Evolutionary conservation across 2,329 filamentous ascomycete species (phyloP).

Genomic region (Colletotrichum scovillei): DNA sequence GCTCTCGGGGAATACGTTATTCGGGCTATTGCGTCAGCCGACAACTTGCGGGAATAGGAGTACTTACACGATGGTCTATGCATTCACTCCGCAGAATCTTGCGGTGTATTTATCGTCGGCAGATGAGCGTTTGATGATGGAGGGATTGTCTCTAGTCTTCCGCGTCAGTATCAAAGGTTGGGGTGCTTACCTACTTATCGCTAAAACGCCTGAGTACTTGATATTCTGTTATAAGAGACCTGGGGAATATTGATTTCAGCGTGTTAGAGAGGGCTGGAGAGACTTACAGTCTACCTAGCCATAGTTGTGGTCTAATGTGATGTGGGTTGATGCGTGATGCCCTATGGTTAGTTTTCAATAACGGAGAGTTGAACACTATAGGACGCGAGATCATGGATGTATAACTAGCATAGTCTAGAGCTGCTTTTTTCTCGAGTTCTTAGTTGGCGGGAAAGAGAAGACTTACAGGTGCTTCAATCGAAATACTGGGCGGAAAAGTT

Average conservation of each 20-base stretch:
- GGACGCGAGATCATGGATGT: not conserved
- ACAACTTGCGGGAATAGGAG: not conserved
- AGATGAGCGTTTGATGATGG: not conserved
- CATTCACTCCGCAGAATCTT: not conserved
- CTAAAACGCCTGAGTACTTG: too few relatives aligned
- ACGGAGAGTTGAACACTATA: not conserved
- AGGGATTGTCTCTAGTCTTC: not conserved
- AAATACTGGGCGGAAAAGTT: too few relatives aligned
- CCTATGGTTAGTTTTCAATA: too few relatives aligned
- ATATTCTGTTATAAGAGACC: too few relatives aligned
- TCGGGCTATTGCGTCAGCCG: not conserved
- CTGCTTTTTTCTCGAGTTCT: too few relatives aligned
- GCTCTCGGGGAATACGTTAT: not conserved
- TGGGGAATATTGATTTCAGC: not conserved
- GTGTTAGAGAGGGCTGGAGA: not conserved
- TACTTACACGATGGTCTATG: not conserved
- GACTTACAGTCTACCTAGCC: not conserved
- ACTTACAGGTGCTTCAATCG: too few relatives aligned
- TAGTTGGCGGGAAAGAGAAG: too few relatives aligned
- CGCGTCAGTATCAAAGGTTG: not conserved
- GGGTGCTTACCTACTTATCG: not conserved
- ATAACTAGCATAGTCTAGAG: too few relatives aligned
- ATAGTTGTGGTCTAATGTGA: not conserved
- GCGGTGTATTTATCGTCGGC: not conserved
- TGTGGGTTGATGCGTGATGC: not conserved